Percentiles rank a stretch among this genome's conserved stretches.
Conservation (phyloP, 1,139 yeast species). For the Sugiyamaella castrensis region DNA sequence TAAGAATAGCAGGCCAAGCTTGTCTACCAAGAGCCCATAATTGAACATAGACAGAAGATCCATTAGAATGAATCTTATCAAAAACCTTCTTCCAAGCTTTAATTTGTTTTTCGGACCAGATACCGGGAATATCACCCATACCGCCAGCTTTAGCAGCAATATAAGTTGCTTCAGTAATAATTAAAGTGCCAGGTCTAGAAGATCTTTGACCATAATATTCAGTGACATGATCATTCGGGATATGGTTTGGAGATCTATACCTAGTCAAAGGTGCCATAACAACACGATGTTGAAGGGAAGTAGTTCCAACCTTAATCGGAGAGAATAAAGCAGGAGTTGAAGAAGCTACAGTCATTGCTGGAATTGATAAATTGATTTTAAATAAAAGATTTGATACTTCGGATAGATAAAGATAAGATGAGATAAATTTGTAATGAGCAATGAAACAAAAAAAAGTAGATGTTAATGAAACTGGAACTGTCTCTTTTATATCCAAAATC, state of each 20-base stretch:
- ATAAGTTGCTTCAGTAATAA: slow-evolving; percentile 47
- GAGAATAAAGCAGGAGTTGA: slow-evolving; percentile 23
- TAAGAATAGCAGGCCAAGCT: slow-evolving; percentile 25
- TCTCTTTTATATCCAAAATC: too few relatives aligned
- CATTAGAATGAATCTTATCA: slow-evolving; percentile 39
- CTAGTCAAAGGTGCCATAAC: slow-evolving; percentile 57
- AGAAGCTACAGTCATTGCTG: background rate
- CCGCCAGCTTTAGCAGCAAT: slow-evolving; percentile 40
- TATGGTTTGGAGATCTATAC: slow-evolving; percentile 38
- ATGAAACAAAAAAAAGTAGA: too few relatives aligned
- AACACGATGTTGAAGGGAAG: slow-evolving; percentile 41
- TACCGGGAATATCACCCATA: slow-evolving; percentile 41
- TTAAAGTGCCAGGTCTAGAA: slow-evolving; percentile 48
- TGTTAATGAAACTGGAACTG: too few relatives aligned
- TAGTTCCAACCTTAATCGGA: slow-evolving; percentile 32
- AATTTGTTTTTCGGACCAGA: slow-evolving; percentile 44
- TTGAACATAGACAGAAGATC: slow-evolving; percentile 40
- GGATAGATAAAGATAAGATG: too few relatives aligned
- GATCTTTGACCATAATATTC: slow-evolving; percentile 56
- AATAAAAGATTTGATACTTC: too few relatives aligned
- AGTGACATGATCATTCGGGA: slow-evolving; percentile 47
- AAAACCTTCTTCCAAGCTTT: slow-evolving; percentile 40
- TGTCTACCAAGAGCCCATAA: slow-evolving; percentile 45
- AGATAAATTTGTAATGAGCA: too few relatives aligned
- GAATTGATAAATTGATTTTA: background rate